Base-by-base conservation (phyloP, 2,329 filamentous ascomycete species). In the Cladosporium sphaerospermum region DNA sequence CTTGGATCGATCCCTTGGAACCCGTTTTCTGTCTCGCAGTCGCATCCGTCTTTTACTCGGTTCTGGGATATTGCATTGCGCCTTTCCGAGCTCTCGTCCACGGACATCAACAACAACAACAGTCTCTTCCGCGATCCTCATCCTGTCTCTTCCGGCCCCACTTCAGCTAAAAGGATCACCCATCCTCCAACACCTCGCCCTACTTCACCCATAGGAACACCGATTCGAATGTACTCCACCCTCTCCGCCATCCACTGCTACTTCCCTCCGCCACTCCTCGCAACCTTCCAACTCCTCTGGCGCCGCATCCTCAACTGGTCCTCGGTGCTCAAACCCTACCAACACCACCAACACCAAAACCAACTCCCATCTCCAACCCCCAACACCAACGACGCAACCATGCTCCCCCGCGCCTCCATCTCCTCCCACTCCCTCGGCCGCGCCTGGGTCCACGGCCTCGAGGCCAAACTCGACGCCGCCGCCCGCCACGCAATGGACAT, bases 391-490 rank as follows among this genome's bases (percentile, higher is more conserved):
- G 9, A 37, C 18, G 52, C 49, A 9, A 40, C 36, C 40, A 77
- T 77, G 74, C 64, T 76, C 57, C 82, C 76, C 67, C 78, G 76
- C 58, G 78, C 85, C 58, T 85, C 78, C 37, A 90, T 92, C 64
- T 83, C 83, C 54, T 86, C 85, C 57, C 88, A 90, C 78, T 90
- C 86, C 45, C 77, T 92, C 1, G 87, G 88, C 40, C 82, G 85
- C 40, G 83, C 82, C 62, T 85, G 84, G 64, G 81, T 85, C 57
- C 88, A 92, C 68, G 73, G 76, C 28, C 75, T 92, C 18, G 69
- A 76, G 1, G 72, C 79, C 64, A 92, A 90, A 64, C 78, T 92
- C 45, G 76, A 83, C 64, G 79, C 83, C 71, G 87, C 87, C 9
- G 73, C 79, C 5, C 73, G 75, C 52, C 77, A 86, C 60, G 83